These are phyloP conservation scores for Melaleuca alternifolia DNA, from an alignment of 345 rosid species.

Conservation along the genomic window DNA sequence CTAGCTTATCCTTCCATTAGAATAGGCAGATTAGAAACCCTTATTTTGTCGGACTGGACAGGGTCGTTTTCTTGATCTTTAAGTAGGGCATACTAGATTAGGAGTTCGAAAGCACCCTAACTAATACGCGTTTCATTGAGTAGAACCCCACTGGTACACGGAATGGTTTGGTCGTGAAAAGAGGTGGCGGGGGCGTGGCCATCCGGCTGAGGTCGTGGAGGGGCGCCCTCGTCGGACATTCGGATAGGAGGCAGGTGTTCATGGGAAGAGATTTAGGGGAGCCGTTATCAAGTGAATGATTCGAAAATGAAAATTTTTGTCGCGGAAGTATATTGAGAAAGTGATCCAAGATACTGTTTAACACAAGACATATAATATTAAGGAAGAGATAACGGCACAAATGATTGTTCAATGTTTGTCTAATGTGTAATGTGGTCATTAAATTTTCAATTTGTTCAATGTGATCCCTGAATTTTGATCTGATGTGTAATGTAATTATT, in stretches of 20 bases:
- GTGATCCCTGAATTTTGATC: too few species aligned
- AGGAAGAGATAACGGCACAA: not conserved
- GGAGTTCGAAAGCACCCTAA: not conserved
- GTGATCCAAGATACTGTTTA: not conserved
- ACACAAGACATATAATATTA: not conserved
- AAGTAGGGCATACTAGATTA: not conserved
- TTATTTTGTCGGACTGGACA: not conserved
- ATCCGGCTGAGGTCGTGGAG: not conserved
- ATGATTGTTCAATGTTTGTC: too few species aligned
- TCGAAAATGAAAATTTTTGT: not conserved
- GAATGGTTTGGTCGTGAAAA: not conserved
- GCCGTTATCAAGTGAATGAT: not conserved
- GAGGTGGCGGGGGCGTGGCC: not conserved
- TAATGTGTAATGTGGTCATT: too few species aligned
- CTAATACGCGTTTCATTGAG: not conserved
- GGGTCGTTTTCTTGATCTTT: not conserved
- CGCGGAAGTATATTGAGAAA: not conserved
- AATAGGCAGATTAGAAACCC: not conserved
- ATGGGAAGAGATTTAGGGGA: too few species aligned
- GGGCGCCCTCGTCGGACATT: not conserved
- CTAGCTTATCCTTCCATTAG: not conserved
- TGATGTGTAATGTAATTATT: too few species aligned
- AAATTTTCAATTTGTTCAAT: too few species aligned
- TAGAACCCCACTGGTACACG: accelerated
- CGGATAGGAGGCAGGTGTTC: not conserved